Base-by-base conservation (phyloP, 345 rosid species). In the Lepidium didymum region DNA sequence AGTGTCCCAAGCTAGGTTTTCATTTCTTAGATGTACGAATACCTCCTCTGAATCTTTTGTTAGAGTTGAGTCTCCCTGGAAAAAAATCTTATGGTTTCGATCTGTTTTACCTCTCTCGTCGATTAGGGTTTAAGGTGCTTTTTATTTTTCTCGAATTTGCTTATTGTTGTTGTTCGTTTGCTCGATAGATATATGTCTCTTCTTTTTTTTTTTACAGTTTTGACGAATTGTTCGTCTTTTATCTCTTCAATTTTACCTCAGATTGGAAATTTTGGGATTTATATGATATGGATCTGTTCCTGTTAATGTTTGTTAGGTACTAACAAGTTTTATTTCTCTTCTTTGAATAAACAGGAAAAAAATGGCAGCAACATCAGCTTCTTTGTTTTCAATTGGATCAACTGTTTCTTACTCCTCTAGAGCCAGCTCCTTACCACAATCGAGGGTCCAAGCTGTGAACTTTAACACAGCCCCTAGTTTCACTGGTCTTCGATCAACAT, bases 321-420 rank as follows among this genome's bases (percentile, higher is more conserved):
- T 14, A 11, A 50, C 15, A 12, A 50, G 33, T 50, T 25, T 23
- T 6, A 23, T 23, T 5, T 12, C 3, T 50, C 3, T 50, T 29
- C 13, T 14, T 29, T 52, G 29, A 52, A 25, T 23, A 62, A 27
- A 56, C 70, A 72, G 65, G 7, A 25, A 50, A 43, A 56, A 69
- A 70, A 90, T 90, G 96, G 97, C 94, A 12, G 79, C 96, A 53
- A 79, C 87, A 59, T 53, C 91, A 45, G 87, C 91, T 44, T 60
- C 97, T 44, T 74, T 77, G 69, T 64, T 90, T 67, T 82, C 91
- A 1, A 68, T 81, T 63, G 86, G 86, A 56, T 82, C 91, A 14
- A 61, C 86, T 61, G 53, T 78, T 56, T 74, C 89, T 47, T 75
- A 76, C 64, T 74, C 82, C 13, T 70, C 80, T 55, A 83, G 75